Evolutionary conservation across 306 rosid genomes (phyloP), one percentile per base, ranked within the genome.

Genomic region (Cucurbita pepo): DNA sequence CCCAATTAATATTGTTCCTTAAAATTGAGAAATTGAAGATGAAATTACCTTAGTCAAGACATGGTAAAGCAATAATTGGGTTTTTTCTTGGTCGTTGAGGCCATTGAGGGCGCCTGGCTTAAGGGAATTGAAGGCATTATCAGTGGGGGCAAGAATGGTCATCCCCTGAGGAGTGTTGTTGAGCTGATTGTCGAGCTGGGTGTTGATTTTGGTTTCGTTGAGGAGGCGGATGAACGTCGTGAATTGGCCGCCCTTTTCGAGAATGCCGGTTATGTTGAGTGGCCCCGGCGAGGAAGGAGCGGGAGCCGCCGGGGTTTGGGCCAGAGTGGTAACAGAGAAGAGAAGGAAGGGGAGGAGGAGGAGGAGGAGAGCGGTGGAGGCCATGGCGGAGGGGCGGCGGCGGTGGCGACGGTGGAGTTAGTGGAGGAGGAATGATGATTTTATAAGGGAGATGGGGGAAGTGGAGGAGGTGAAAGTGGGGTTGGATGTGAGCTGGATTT

Each of bases 101-200:
- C 0, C 16, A 69, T 93, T 93, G 21, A 93, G 72, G 47, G 87
- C 73, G 10, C 94, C 98, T 13, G 91, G 3, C 19, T 76, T 66
- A 56, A 92, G 98, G 76, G 63, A 82, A 43, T 53, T 80, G 81
- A 93, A 93, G 76, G 96, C 98, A 50, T 90, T 90, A 81, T 93
- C 97, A 4, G 98, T 90, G 7, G 98, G 98, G 0, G 98, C 96
- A 3, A 93, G 79, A 77, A 93, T 30, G 0, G 90, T 83, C 44
- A 90, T 30, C 30, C 98, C 97, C 8, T 93, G 79, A 0, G 84
- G 37, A 38, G 85, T 81, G 52, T 80, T 75, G 73, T 90, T 92
- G 55, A 93, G 91, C 63, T 90, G 96, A 78, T 59, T 83, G 1
- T 76, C 59, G 36, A 93, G 82, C 78, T 88, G 96, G 18, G 10